Percentiles rank a stretch among this genome's conserved stretches.
These are phyloP conservation scores for Xylaria bambusicola DNA, from an alignment of 495 filamentous ascomycete species.

Conservation along the genomic window DNA sequence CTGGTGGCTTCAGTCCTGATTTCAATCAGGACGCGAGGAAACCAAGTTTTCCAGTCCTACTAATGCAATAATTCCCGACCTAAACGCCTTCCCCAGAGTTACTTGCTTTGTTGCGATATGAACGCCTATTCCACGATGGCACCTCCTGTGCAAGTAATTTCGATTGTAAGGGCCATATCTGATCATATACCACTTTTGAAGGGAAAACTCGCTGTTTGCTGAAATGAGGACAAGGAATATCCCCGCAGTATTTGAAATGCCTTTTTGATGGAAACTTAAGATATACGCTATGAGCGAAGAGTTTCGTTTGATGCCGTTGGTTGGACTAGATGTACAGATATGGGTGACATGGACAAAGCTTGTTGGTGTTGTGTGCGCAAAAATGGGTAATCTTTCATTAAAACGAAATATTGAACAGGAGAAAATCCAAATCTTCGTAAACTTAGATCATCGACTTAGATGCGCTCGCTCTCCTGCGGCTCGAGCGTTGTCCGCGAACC, in stretches of 20 bases:
- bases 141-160: background rate
- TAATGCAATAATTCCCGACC: background rate
- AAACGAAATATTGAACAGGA: too few relatives aligned
- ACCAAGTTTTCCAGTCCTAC: background rate
- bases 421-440: background rate
- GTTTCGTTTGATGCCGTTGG: too few relatives aligned
- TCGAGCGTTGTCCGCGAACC: slow-evolving; percentile 18
- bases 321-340: too few relatives aligned
- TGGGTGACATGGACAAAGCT: too few relatives aligned
- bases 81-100: background rate
- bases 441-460: slow-evolving; percentile 2
- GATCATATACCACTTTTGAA: too few relatives aligned
- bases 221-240: background rate
- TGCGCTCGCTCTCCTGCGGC: slow-evolving; percentile 1
- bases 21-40: background rate
- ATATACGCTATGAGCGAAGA: too few relatives aligned
- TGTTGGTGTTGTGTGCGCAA: too few relatives aligned
- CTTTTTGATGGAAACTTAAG: background rate
- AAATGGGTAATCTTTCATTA: too few relatives aligned
- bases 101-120: background rate
- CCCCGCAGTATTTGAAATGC: background rate
- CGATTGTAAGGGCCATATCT: too few relatives aligned
- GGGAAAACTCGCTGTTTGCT: background rate
- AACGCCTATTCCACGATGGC: background rate
- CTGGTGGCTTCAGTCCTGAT: too few relatives aligned